A percentile compares a stretch with the other conserved stretches of the same genome.
These are phyloP conservation scores for Talinum fruticosum DNA, from an alignment of 148 eudicot species.

Conservation along the genomic window DNA sequence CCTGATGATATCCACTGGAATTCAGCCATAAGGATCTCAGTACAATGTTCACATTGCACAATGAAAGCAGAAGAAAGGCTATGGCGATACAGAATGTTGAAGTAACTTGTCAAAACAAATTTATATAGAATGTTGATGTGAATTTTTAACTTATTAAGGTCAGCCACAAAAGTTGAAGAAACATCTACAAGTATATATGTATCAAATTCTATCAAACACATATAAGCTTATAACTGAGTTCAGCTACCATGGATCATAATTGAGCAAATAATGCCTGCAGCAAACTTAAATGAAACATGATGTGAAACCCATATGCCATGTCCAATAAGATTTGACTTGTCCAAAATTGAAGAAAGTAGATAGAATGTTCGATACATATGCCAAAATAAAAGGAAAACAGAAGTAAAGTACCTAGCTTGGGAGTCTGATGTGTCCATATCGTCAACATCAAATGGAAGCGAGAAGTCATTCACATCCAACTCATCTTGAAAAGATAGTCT, in stretches of 20 bases:
- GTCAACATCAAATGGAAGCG: conserved; percentile 89
- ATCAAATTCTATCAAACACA: background rate
- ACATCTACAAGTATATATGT: background rate
- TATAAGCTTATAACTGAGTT: background rate
- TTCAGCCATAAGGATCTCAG: background rate
- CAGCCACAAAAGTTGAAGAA: background rate
- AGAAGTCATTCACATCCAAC: conserved; percentile 73
- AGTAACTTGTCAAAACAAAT: too few relatives aligned
- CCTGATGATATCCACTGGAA: background rate
- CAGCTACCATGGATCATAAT: background rate
- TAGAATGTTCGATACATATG: background rate
- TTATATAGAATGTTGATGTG: background rate
- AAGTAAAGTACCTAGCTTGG: conserved; percentile 58
- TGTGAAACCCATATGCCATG: background rate
- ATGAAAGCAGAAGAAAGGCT: background rate
- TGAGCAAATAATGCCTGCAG: background rate
- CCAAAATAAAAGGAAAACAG: conserved; percentile 1
- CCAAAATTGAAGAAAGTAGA: background rate
- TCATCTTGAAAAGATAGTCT: conserved; percentile 89
- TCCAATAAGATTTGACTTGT: background rate
- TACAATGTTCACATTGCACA: background rate
- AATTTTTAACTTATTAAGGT: background rate
- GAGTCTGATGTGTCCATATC: conserved; percentile 77
- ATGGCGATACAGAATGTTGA: background rate
- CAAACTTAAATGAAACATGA: background rate